Evolutionary conservation across 129 eudicot genomes (phyloP), one percentile per base, ranked within the genome.

Genomic region (Chrysanthemum makinoi): DNA sequence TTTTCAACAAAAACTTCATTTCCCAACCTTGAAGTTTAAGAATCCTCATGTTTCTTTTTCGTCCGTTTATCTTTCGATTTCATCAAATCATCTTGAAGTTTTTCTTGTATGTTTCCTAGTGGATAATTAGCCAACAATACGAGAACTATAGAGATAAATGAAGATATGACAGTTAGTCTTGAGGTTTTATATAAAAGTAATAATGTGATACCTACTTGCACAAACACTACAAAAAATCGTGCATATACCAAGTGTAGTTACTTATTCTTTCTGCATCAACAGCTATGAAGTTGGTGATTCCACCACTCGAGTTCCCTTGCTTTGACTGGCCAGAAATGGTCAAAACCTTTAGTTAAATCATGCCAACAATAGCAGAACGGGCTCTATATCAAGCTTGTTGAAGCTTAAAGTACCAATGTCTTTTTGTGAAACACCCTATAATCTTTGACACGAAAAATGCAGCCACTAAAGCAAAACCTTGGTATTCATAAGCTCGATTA

Each of bases 211-310:
- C 51, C 86, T 50, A 90, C 95, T 67, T 94, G 94, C 66, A 94
- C 15, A 3, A 86, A 1, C 13, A 86, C 96, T 76, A 47, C 97
- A 91, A 89, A 18, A 86, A 86, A 73, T 87, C 89, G 35, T 94
- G 98, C 89, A 94, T 76, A 58, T 82, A 84, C 97, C 88, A 87
- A 50, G 69, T 73, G 26, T 80, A 89, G n/a, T 79, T 85, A 3
- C 89, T 86, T n/a, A 94, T 73, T 66, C 97, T 82, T 72, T 87
- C 90, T 0, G 98, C 96, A 87, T 94, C 99, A 69, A 94, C 89
- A 3, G 96, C 76, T 97, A 94, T 89, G 26, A 90, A 72, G 75
- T 94, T 94, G 17, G 90, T 88, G 69, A 94, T 90, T 68, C 90
- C 99, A 20, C 99, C 97, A 17, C 90, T 82, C 2, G 91, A 85